A percentile compares a stretch with the other conserved stretches of the same genome.
Evolutionary conservation across 2,329 filamentous ascomycete species (phyloP).

Genomic region (Alternaria postmessia): DNA sequence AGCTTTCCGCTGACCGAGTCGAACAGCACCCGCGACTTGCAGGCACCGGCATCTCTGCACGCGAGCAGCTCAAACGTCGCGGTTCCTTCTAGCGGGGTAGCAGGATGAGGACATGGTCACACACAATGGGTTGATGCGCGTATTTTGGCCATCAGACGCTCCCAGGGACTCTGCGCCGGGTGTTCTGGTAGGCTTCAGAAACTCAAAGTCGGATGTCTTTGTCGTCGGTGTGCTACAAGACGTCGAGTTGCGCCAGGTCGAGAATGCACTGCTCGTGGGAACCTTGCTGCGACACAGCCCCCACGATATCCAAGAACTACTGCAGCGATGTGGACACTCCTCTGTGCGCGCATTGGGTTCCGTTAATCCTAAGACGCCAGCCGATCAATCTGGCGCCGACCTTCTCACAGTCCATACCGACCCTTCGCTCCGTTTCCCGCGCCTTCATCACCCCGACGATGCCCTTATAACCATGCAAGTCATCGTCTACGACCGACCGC

Average conservation of each 20-base stretch:
- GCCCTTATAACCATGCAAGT: slow-evolving; percentile 80
- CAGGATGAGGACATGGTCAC: slow-evolving; percentile 70
- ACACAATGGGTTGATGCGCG: slow-evolving; percentile 88
- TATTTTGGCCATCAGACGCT: slow-evolving; percentile 97
- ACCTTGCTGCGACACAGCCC: slow-evolving; percentile 83
- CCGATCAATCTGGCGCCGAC: slow-evolving; percentile 67
- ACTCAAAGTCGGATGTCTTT: slow-evolving; percentile 88
- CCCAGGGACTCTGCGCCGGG: slow-evolving; percentile 76
- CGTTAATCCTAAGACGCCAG: slow-evolving; percentile 69
- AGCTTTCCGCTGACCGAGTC: slow-evolving; percentile 17
- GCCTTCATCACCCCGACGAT: slow-evolving; percentile 72
- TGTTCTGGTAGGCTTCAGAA: slow-evolving; percentile 93
- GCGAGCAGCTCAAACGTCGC: slow-evolving; percentile 91
- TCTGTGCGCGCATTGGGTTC: slow-evolving; percentile 87
- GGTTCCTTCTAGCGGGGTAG: slow-evolving; percentile 80
- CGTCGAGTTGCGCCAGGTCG: slow-evolving; percentile 76
- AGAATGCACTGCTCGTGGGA: slow-evolving; percentile 84
- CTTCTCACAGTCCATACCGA: slow-evolving; percentile 70
- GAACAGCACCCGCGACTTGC: slow-evolving; percentile 80
- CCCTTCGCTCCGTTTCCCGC: slow-evolving; percentile 66
- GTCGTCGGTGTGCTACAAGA: slow-evolving; percentile 89
- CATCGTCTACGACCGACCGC: slow-evolving; percentile 86
- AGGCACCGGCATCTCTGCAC: slow-evolving; percentile 84
- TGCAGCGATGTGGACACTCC: slow-evolving; percentile 81
- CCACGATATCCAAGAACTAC: slow-evolving; percentile 81